Evolutionary conservation across 495 filamentous ascomycete species (phyloP).

Genomic region (Chaetomium cochliodes): DNA sequence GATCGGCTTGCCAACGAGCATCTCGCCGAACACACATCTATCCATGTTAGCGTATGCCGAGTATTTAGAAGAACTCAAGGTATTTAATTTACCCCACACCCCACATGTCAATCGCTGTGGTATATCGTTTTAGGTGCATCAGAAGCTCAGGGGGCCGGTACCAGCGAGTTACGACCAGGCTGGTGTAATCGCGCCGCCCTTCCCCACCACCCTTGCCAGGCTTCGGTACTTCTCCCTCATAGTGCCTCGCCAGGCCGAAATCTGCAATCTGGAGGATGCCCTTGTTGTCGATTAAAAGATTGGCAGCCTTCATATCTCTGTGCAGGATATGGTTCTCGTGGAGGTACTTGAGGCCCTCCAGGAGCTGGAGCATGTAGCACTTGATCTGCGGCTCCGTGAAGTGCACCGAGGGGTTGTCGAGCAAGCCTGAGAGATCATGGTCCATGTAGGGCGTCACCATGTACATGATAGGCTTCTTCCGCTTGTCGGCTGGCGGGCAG

Average conservation of each 20-base stretch:
- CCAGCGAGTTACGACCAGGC: constrained; percentile 93
- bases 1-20: constrained; percentile 93
- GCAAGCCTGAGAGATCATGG: constrained; percentile 90
- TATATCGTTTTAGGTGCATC: constrained; percentile 81
- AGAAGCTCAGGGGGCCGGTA: constrained; percentile 94
- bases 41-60: constrained; percentile 31
- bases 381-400: constrained; percentile 92
- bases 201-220: constrained; percentile 80
- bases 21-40: constrained; percentile 96
- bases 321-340: constrained; percentile 90
- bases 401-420: constrained; percentile 87
- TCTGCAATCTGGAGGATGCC: constrained; percentile 96
- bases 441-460: constrained; percentile 99
- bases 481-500: constrained; percentile 58
- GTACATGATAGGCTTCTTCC: constrained; percentile 85
- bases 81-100: constrained; percentile 81
- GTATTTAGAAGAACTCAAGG: not conserved
- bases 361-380: constrained; percentile 92
- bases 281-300: constrained; percentile 91
- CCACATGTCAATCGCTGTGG: constrained; percentile 97
- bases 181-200: constrained; percentile 87
- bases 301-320: constrained; percentile 98
- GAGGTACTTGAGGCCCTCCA: constrained; percentile 85
- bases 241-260: constrained; percentile 92
- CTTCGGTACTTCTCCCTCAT: constrained; percentile 79